Evolutionary conservation across 768 basidiomycete species (phyloP).

Genomic region (Tylopilus cervinicoccineus): DNA sequence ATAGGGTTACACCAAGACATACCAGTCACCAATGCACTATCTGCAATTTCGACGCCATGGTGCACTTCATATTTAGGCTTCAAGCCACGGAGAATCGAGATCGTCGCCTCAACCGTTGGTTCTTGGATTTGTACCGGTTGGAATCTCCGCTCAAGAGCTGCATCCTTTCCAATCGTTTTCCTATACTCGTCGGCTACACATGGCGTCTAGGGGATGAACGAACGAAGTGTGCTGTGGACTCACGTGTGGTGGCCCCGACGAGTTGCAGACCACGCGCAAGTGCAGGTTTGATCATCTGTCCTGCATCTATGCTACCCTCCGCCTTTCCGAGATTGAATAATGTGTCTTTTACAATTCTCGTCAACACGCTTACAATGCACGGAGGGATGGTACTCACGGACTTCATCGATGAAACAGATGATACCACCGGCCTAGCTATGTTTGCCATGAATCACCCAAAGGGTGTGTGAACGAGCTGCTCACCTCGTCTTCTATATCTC

Average conservation of each 20-base stretch:
- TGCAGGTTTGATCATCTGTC: slow-evolving; percentile 91
- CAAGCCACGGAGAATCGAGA: slow-evolving; percentile 82
- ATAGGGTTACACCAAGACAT: slow-evolving; percentile 9
- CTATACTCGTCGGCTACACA: slow-evolving; percentile 72
- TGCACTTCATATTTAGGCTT: slow-evolving; percentile 87
- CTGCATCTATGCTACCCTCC: slow-evolving; percentile 89
- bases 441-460: slow-evolving; percentile 16
- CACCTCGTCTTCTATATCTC: slow-evolving; percentile 84
- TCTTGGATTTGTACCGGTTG: slow-evolving; percentile 89
- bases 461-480: slow-evolving; percentile 26
- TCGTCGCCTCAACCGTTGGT: slow-evolving; percentile 79
- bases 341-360: slow-evolving; percentile 42
- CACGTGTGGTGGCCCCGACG: slow-evolving; percentile 88
- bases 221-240: slow-evolving; percentile 21
- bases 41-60: slow-evolving; percentile 90
- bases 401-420: slow-evolving; percentile 94
- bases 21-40: slow-evolving; percentile 85
- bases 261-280: slow-evolving; percentile 83
- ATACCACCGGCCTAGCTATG: slow-evolving; percentile 58
- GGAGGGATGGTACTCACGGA: slow-evolving; percentile 55
- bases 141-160: slow-evolving; percentile 87
- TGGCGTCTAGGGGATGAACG: background rate
- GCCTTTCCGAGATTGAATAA: slow-evolving; percentile 88
- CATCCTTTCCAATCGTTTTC: slow-evolving; percentile 89
- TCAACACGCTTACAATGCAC: background rate